Base-by-base conservation (phyloP, 352 stramenopile genomes). In the Phytophthora meadii region DNA sequence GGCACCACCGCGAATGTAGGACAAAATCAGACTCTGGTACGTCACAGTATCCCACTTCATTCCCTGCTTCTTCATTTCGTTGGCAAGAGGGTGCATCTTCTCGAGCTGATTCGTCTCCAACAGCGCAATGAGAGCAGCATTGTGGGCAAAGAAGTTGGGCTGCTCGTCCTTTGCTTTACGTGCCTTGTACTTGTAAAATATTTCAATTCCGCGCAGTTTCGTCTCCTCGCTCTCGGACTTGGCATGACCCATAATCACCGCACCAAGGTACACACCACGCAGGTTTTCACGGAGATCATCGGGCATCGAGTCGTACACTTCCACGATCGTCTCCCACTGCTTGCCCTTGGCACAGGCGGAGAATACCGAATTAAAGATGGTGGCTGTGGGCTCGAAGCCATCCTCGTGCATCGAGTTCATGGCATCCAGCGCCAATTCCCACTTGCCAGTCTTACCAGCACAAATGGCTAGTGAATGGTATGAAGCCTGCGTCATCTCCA, bases 391-490 rank as follows among this genome's bases (percentile, higher is more conserved):
- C 46, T 70, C 45, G 39, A 90, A 92, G 11, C 84, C 85, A 17
- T 66, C 64, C 4, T 77, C 55, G 32, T 81, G 55, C 62, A 92
- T 74, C 1, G 67, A 80, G 19, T 70, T 60, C 66, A 92, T 82
- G 42, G 77, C 74, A 32, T 93, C 87, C 6, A 87, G 65, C 22
- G 87, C 81, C 14, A 94, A 57, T 37, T 93, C 82, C 65, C 81
- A 88, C n/a, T 72, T 80, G 5, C 85, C 84, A 0, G 81, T 91
- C 71, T 94, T 94, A 46, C 79, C 81, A 5, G 82, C 84, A 53
- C 84, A 93, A 57, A 94, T 90, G 24, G 85, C 79, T 1, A 94
- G 74, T 30, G 85, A 93, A 70, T 93, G 87, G 58, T 88, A 95
- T 46, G 87, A 87, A 54, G 80, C 81, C 59, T 91, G 81, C 17